A percentile compares a stretch with the other conserved stretches of the same genome.
phyloP scores from a whole-genome alignment of 345 rosid genomes.

The Boechera divaricarpa region DNA sequence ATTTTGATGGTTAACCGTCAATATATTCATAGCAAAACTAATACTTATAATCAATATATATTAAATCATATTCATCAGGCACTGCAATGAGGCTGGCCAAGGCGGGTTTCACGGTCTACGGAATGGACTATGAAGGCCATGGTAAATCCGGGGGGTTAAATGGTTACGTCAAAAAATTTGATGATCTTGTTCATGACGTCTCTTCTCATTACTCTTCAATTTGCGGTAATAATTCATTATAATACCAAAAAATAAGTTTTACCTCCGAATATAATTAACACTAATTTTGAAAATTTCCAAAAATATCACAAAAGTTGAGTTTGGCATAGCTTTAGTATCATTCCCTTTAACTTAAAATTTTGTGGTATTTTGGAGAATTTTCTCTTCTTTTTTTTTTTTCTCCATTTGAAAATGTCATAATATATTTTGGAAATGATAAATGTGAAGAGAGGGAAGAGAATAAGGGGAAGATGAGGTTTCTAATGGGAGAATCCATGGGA shows the following conservation, averaged over 20 bases:
- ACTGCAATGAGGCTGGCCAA: slow-evolving; percentile 66
- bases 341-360: neutral
- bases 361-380: neutral
- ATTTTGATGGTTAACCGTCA: slow-evolving; percentile 16
- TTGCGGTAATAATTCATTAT: slow-evolving; percentile 50
- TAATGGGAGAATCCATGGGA: slow-evolving; percentile 93
- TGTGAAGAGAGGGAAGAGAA: slow-evolving; percentile 60
- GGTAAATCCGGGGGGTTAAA: slow-evolving; percentile 74
- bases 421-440: neutral
- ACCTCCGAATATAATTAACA: neutral
- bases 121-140: slow-evolving; percentile 89
- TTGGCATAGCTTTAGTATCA: neutral
- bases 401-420: neutral
- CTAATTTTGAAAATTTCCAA: neutral
- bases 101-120: slow-evolving; percentile 70
- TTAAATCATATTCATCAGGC: slow-evolving; percentile 49
- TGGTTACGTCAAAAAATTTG: slow-evolving; percentile 57
- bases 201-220: slow-evolving; percentile 55
- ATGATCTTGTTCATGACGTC: slow-evolving; percentile 64
- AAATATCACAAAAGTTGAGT: neutral
- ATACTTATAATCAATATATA: neutral
- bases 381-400: neutral
- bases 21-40: neutral
- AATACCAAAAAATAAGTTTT: neutral
- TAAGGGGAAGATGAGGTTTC: slow-evolving; percentile 62